Evolutionary conservation across 1,139 yeast species (phyloP), one percentile per base, ranked within the genome.

Genomic region (Scheffersomyces parashehatae): DNA sequence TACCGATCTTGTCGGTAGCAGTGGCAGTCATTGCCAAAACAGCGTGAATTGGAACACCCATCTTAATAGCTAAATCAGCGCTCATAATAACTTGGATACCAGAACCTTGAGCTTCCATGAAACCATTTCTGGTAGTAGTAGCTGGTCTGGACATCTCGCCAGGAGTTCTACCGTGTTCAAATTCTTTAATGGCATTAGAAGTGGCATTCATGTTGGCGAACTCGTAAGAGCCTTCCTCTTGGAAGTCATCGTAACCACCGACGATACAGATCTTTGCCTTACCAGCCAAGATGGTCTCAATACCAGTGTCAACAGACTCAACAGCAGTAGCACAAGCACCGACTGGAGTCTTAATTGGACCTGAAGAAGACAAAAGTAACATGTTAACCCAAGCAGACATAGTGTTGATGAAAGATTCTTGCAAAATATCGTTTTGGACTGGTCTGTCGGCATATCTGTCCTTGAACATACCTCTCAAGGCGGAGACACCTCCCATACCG

Each of bases 361-460:
- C 99, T 48, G 97, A 88, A n/a, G 98, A 86, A 20, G 98, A 91
- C 53, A 93, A 77, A 67, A 93, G 78, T 77, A 93, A 81, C 99
- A 93, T 93, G 65, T 93, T 93, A 55, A 93, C 97, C 99, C 99
- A 93, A 51, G 99, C 99, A 55, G 97, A 81, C 98, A 93, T 93
- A 47, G 99, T 93, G 79, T 93, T 93, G 74, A 95, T 90, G 73
- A 93, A 93, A 46, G 99, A 91, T 72, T 93, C 99, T 74, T 91
- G 99, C 59, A 93, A 78, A 57, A 93, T 86, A 71, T 93, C 99
- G 65, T 88, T 93, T 76, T 93, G 99, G 46, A 91, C 97, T 46
- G 96, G 97, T 68, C 78, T 79, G 65, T 93, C 99, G 56, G 82
- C 76, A 75, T 77, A 91, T 75, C 99, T 85, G 66, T 91, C 97